Evolutionary conservation across 2,329 filamentous ascomycete species (phyloP).

Genomic region (Periconia digitata): DNA sequence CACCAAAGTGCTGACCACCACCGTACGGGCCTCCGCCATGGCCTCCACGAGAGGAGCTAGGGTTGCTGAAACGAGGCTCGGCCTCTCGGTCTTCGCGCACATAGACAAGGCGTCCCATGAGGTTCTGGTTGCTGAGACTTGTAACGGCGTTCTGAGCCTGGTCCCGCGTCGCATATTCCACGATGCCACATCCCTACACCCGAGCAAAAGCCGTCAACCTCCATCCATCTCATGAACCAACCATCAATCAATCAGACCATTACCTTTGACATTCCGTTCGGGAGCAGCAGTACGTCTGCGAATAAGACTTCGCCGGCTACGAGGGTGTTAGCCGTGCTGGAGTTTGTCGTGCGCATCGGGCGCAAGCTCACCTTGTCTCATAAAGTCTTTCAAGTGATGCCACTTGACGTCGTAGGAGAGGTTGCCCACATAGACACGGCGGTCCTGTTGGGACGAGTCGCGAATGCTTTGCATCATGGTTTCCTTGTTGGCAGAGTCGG

Average conservation of each 20-base stretch:
- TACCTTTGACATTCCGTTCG: constrained; percentile 99
- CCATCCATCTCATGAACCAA: constrained; percentile 75
- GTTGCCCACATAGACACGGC: constrained; percentile 98
- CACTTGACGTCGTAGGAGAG: constrained; percentile 99
- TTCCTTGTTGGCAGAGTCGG: constrained; percentile 81
- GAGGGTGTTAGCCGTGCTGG: constrained; percentile 38
- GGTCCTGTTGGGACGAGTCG: constrained; percentile 96
- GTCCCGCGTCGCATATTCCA: constrained; percentile 99
- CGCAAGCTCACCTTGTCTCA: constrained; percentile 83
- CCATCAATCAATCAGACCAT: constrained; percentile 73
- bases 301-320: constrained; percentile 98
- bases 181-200: constrained; percentile 99
- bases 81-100: constrained; percentile 98
- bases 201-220: constrained; percentile 95
- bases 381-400: constrained; percentile 99
- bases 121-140: constrained; percentile 97
- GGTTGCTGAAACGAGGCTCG: constrained; percentile 90
- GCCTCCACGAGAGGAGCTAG: constrained; percentile 57
- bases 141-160: constrained; percentile 97
- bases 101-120: constrained; percentile 98
- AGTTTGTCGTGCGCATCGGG: constrained; percentile 33
- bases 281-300: constrained; percentile 98
- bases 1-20: constrained; percentile 33
- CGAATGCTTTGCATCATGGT: constrained; percentile 95
- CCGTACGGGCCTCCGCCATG: constrained; percentile 40